A percentile compares a stretch with the other conserved stretches of the same genome.
These are phyloP conservation scores for Sapria himalayana DNA, from an alignment of 345 rosid species.

Conservation along the genomic window DNA sequence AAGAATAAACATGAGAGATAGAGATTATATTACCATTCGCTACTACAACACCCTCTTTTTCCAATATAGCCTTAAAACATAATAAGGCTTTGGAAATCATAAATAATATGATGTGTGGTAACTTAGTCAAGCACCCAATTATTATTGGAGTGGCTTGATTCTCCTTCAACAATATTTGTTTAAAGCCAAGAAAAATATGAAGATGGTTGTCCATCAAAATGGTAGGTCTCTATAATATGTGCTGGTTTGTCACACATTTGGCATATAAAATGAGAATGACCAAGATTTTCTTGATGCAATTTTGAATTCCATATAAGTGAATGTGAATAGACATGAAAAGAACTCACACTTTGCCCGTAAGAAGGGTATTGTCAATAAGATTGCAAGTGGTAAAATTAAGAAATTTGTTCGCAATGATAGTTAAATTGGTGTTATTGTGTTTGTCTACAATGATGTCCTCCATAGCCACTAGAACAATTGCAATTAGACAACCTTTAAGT, in stretches of 20 bases:
- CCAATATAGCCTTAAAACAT: not conserved
- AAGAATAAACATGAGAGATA: not conserved
- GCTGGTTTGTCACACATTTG: slow-evolving; percentile 3
- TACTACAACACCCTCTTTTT: not conserved
- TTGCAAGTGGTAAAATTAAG: too few species aligned
- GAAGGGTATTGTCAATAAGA: too few species aligned
- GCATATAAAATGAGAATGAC: not conserved
- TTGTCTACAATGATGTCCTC: not conserved
- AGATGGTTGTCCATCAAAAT: not conserved
- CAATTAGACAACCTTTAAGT: not conserved
- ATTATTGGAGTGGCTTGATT: not conserved
- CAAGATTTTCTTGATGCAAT: not conserved
- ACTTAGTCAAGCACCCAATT: not conserved
- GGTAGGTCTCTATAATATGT: not conserved
- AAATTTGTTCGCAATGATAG: too few species aligned
- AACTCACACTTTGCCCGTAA: not conserved
- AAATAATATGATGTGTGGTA: not conserved
- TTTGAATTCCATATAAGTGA: not conserved
- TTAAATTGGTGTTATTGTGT: too few species aligned
- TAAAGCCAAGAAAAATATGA: not conserved
- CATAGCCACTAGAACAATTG: not conserved
- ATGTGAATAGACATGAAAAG: not conserved
- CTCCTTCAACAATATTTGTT: not conserved
- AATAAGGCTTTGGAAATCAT: not conserved
- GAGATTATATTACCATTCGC: not conserved